A percentile compares a stretch with the other conserved stretches of the same genome.
These are phyloP conservation scores for Podospora didyma DNA, from an alignment of 495 filamentous ascomycete genomes.

Conservation along the genomic window DNA sequence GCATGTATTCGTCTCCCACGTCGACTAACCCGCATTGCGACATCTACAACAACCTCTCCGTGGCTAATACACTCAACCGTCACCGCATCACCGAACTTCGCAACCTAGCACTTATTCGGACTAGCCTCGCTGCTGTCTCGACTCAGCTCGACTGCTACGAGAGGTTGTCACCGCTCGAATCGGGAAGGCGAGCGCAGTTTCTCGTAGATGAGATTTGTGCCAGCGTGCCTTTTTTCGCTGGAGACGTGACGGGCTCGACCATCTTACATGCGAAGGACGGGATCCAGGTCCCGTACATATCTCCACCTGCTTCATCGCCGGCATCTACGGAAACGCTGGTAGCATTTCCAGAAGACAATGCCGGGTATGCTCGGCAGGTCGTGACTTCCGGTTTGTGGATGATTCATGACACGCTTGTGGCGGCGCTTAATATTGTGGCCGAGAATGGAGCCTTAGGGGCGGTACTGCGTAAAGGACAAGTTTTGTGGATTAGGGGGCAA, in stretches of 20 bases:
- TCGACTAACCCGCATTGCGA: not conserved
- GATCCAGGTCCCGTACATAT: not conserved
- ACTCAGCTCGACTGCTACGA: not conserved
- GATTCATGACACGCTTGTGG: not conserved
- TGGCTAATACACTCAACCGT: not conserved
- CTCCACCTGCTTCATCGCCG: not conserved
- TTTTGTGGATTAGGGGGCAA: not conserved
- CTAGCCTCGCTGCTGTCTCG: not conserved
- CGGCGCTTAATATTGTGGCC: not conserved
- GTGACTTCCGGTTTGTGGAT: not conserved
- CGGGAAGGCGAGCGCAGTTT: not conserved
- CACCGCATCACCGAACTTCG: constrained; percentile 1
- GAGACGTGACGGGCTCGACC: not conserved
- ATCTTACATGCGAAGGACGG: not conserved
- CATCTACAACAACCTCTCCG: not conserved
- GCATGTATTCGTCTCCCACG: not conserved
- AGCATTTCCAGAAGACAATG: constrained; percentile 1
- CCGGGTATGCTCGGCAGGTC: not conserved
- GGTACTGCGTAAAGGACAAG: not conserved
- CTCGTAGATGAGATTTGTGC: not conserved
- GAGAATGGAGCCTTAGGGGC: not conserved
- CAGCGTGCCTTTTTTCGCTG: not conserved
- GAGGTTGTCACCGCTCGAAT: not conserved
- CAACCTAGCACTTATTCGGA: not conserved
- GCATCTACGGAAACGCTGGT: not conserved